Evolutionary conservation across 768 basidiomycete species (phyloP), one percentile per base, ranked within the genome.

Genomic region (Pulveroboletus frians): DNA sequence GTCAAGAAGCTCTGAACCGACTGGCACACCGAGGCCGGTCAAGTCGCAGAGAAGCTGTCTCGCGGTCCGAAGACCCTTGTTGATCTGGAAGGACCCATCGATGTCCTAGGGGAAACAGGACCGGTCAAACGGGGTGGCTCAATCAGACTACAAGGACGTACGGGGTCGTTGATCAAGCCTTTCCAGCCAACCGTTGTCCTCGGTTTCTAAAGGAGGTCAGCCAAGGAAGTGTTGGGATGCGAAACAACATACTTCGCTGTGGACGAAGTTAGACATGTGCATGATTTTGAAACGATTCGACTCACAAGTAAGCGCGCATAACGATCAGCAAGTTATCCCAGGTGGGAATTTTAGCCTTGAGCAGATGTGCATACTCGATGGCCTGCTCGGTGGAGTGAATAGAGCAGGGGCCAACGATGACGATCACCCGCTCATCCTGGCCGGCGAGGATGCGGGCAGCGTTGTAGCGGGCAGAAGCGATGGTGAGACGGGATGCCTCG

Each of bases 101-200:
- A 98, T 88, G 63, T 94, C 88, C 66, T 67, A 13, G 5, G 7
- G 34, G 9, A 3, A 13, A 34, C 17, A 44, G 18, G 13, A 10
- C 15, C 20, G 3, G 15, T n/a, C 53, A 26, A 56, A 47, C 9
- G 5, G 23, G 26, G 35, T 0, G 2, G 11, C n/a, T 3, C 27
- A 27, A 10, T 5, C 1, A 3, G 17, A 3, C n/a, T 1, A 39
- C 1, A n/a, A 21, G 11, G 14, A 47, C 65, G 26, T 49, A 67
- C 66, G 2, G 94, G 94, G 70, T 97, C 95, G 67, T 92, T 92
- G 65, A 88, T 88, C 60, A 90, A 76, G 34, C 95, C 96, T 73
- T 99, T 97, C 90, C 90, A 97, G 58, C 94, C 94, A 41, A 97
- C 93, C 2, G 93, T 98, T 26, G 95, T 98, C 49, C 95, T 80